Percentiles rank a stretch among this genome's conserved stretches.
These are phyloP conservation scores for Skeletonema costatum DNA, from an alignment of 108 stramenopile species.

Conservation along the genomic window DNA sequence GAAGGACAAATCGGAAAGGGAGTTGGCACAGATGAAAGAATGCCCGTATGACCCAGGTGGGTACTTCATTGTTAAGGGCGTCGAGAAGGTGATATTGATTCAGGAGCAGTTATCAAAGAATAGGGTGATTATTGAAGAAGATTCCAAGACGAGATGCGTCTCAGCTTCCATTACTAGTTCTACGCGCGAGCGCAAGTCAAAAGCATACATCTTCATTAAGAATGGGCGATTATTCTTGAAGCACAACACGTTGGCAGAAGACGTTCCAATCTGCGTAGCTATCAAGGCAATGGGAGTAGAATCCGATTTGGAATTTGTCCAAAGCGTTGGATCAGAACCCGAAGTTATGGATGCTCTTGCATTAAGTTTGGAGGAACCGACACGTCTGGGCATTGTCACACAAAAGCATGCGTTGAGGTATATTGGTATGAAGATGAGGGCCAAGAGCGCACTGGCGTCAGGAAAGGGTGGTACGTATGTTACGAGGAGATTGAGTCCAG, in stretches of 20 bases:
- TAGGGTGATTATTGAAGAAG: conserved; percentile 97
- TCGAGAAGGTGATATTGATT: conserved; percentile 97
- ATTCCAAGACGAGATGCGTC: conserved; percentile 79
- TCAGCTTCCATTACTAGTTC: conserved; percentile 92
- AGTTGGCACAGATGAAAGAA: conserved; percentile 94
- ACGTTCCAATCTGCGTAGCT: conserved; percentile 94
- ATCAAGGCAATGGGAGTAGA: conserved; percentile 98
- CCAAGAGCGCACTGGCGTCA: conserved; percentile 51
- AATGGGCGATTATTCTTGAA: conserved; percentile 92
- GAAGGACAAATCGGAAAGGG: conserved; percentile 71
- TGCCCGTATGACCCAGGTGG: conserved; percentile 99
- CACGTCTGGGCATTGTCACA: conserved; percentile 83
- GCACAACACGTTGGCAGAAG: conserved; percentile 97
- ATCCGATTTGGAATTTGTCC: conserved; percentile 95
- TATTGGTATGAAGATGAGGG: conserved; percentile 95
- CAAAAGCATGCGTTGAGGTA: conserved; percentile 89
- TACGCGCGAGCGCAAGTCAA: conserved; percentile 93
- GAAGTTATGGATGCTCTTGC: conserved; percentile 90
- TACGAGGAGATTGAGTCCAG: conserved; percentile 58
- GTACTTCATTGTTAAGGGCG: conserved; percentile 98
- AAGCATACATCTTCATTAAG: conserved; percentile 90
- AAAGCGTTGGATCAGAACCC: conserved; percentile 92
- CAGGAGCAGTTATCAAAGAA: conserved; percentile 99
- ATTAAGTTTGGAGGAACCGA: conserved; percentile 91
- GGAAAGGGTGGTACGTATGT: conserved; percentile 42